phyloP scores from a whole-genome alignment of 495 filamentous ascomycete genomes.

The Friedmanniomyces endolithicus region DNA sequence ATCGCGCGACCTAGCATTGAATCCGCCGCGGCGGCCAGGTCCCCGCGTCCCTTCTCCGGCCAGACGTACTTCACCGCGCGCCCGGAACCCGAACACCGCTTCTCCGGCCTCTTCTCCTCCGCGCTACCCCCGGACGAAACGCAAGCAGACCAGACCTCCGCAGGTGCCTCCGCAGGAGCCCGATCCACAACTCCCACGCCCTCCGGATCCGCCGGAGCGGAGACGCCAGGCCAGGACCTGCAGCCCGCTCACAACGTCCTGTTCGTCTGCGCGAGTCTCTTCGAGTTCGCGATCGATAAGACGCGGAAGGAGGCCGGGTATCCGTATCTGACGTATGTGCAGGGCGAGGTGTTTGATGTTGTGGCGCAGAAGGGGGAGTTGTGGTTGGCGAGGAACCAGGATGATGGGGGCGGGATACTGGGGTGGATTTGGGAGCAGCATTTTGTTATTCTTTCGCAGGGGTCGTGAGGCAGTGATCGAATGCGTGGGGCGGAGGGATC shows the following conservation, averaged over 20 bases:
- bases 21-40: not conserved
- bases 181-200: constrained; percentile 8
- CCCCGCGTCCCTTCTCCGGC: constrained; percentile 5
- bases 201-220: too few species aligned
- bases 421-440: constrained; percentile 99
- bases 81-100: constrained; percentile 10
- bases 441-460: constrained; percentile 43
- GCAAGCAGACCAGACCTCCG: too few species aligned
- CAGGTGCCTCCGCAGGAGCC: not conserved
- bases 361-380: constrained; percentile 94
- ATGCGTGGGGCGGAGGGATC: not conserved
- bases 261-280: constrained; percentile 86
- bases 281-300: constrained; percentile 90
- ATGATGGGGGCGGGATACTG: constrained; percentile 62
- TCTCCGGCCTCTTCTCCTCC: constrained; percentile 27
- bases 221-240: too few species aligned
- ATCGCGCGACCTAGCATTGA: constrained; percentile 1
- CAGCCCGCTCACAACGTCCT: constrained; percentile 42
- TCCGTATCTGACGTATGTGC: constrained; percentile 88
- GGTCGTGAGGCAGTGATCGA: not conserved
- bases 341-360: constrained; percentile 58
- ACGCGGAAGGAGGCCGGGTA: constrained; percentile 88
- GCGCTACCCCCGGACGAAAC: constrained; percentile 19
- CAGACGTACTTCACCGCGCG: constrained; percentile 16
- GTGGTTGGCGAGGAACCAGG: constrained; percentile 95